Evolutionary conservation across 2,329 filamentous ascomycete genomes (phyloP), one percentile per base, ranked within the genome.

Genomic region (Geosmithia morbida): DNA sequence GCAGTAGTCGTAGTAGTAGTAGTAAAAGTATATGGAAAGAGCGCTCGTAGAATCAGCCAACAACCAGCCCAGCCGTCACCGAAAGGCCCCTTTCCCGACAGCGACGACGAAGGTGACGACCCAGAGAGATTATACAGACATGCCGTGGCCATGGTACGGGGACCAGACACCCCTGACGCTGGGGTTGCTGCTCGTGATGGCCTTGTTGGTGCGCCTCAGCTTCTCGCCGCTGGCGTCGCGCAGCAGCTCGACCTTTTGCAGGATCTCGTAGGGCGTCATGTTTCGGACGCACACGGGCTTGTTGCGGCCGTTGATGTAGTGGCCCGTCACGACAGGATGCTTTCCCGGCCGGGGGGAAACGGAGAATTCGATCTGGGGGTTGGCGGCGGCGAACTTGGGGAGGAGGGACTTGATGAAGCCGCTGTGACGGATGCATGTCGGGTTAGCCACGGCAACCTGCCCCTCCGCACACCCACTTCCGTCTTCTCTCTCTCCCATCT

Each of bases 281-380:
- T 95, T 97, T 56, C 84, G 79, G 49, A 97, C 88, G 64, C 89
- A 96, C 46, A 97, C 79, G 10, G 87, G 77, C 64, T 92, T 92
- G 52, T 84, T 75, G 26, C 80, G 75, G 52, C 90, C 89, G 64
- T 96, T 97, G 71, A 97, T 87, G 68, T 94, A 98, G 65, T 87
- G 77, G 49, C 87, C 92, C 57, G 83, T 80, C 57, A 98, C 79
- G 52, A 95, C 79, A 39, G 92, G 92, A 66, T 97, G 90, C 61
- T 85, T 85, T 56, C 81, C 73, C n/a, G 89, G 90, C 55, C 89
- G 83, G 17, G 90, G 92, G 40, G 89, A 94, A 50, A 98, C 80
- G 58, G 79, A 80, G 67, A 98, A 87, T 69, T 97, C 89, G 71
- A 97, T 81, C 64, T 87, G 78, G 29, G 90, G 88, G 67, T 96